Evolutionary conservation across 2,329 filamentous ascomycete species (phyloP).

Genomic region (Exophiala lecanii-corni): DNA sequence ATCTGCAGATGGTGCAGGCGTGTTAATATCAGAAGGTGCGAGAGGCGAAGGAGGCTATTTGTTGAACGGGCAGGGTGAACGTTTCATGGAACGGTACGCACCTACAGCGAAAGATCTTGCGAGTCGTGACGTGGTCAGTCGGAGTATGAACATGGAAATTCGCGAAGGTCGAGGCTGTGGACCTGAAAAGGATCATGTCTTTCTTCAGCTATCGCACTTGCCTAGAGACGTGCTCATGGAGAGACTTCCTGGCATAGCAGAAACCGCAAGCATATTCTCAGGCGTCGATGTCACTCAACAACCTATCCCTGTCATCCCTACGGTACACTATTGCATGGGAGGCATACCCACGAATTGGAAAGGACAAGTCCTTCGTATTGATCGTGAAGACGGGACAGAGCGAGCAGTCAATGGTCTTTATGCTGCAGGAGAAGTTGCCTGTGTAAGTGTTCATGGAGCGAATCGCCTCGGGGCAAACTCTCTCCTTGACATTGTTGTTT

Average conservation of each 20-base stretch:
- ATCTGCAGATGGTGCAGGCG: conserved; percentile 65
- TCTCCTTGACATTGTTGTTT: conserved; percentile 82
- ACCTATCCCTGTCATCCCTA: conserved; percentile 82
- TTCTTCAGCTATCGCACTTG: conserved; percentile 82
- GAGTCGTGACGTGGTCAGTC: conserved; percentile 80
- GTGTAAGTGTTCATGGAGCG: conserved; percentile 85
- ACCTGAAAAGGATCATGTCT: conserved; percentile 87
- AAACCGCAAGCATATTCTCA: conserved; percentile 85
- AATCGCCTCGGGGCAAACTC: conserved; percentile 92
- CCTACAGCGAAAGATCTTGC: conserved; percentile 90
- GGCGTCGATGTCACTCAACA: conserved; percentile 86
- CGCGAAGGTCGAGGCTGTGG: conserved; percentile 86
- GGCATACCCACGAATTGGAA: conserved; percentile 90
- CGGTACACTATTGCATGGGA: conserved; percentile 94
- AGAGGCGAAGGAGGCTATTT: conserved; percentile 90
- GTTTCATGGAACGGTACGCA: conserved; percentile 91
- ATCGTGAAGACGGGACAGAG: conserved; percentile 66
- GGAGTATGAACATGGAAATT: conserved; percentile 90
- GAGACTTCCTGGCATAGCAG: conserved; percentile 85
- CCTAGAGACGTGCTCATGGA: conserved; percentile 79
- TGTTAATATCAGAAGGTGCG: conserved; percentile 85
- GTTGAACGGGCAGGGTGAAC: conserved; percentile 84
- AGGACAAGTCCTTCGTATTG: conserved; percentile 81
- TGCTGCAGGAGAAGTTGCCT: conserved; percentile 84
- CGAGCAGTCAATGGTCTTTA: conserved; percentile 81